Evolutionary conservation across 2,329 filamentous ascomycete species (phyloP).

Genomic region (Epichloe glyceriae): DNA sequence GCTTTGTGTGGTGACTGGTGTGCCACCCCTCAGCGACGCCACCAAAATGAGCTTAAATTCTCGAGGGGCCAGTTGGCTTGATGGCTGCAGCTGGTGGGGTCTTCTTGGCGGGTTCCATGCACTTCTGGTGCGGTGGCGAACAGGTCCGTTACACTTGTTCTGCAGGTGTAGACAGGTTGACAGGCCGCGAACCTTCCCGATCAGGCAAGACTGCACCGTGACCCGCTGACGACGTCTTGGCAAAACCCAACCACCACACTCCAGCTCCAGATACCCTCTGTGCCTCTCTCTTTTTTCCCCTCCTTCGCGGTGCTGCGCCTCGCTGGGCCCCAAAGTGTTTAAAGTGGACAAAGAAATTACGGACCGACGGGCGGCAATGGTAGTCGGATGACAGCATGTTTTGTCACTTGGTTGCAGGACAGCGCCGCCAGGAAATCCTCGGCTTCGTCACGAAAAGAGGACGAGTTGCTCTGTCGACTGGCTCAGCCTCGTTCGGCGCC

Average conservation of each 20-base stretch:
- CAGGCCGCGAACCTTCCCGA: background rate
- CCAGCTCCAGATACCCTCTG: background rate
- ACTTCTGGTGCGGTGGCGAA: too few relatives aligned
- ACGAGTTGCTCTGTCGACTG: background rate
- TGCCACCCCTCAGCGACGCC: too few relatives aligned
- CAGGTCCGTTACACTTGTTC: too few relatives aligned
- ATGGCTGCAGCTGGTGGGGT: background rate
- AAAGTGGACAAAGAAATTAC: background rate
- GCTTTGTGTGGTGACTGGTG: too few relatives aligned
- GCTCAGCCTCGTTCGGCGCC: background rate
- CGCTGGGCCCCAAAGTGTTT: too few relatives aligned
- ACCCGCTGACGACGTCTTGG: background rate
- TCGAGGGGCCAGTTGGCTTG: background rate
- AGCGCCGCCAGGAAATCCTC: background rate
- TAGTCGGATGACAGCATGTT: background rate
- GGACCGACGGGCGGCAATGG: background rate
- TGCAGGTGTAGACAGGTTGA: too few relatives aligned
- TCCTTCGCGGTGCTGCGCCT: too few relatives aligned
- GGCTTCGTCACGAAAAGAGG: background rate
- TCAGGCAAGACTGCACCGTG: background rate
- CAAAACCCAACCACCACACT: background rate
- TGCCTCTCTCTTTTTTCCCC: too few relatives aligned
- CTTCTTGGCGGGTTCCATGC: background rate
- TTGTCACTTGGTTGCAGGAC: background rate
- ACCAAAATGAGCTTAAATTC: background rate